A percentile compares a stretch with the other conserved stretches of the same genome.
phyloP scores from a whole-genome alignment of 1,284 basidiomycete genomes.

The Caloboletus firmus region DNA sequence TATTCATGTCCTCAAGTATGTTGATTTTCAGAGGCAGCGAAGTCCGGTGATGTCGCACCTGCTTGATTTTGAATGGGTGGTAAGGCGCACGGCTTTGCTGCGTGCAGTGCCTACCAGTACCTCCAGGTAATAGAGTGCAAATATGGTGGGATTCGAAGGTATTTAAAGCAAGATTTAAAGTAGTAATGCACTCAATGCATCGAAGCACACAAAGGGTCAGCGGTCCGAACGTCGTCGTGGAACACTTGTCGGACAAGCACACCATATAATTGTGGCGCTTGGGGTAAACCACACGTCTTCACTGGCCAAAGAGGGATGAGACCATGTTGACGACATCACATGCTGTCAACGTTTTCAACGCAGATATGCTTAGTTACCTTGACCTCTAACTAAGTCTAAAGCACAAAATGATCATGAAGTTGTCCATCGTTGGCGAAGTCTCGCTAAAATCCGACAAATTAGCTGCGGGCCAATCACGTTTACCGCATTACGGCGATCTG shows the following conservation, averaged over 20 bases:
- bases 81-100: too few relatives aligned
- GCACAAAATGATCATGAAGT: background rate
- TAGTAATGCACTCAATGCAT: background rate
- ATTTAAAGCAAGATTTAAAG: background rate
- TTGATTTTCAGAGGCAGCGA: too few relatives aligned
- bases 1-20: too few relatives aligned
- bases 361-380: background rate
- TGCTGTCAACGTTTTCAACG: background rate
- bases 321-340: background rate
- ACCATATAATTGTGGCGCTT: background rate
- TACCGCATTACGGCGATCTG: background rate
- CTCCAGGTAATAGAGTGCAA: background rate
- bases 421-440: background rate
- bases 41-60: too few relatives aligned
- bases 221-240: background rate
- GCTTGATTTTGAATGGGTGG: too few relatives aligned
- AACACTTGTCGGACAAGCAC: background rate
- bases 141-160: background rate
- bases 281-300: background rate
- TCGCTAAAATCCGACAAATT: background rate
- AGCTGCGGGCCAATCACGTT: slow-evolving; percentile 3
- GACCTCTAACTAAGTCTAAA: background rate
- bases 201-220: background rate
- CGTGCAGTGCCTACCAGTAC: too few relatives aligned
- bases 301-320: background rate